A percentile compares a stretch with the other conserved stretches of the same genome.
Evolutionary conservation across 2,329 filamentous ascomycete genomes (phyloP).

Genomic region (Ceratocystis papillata): DNA sequence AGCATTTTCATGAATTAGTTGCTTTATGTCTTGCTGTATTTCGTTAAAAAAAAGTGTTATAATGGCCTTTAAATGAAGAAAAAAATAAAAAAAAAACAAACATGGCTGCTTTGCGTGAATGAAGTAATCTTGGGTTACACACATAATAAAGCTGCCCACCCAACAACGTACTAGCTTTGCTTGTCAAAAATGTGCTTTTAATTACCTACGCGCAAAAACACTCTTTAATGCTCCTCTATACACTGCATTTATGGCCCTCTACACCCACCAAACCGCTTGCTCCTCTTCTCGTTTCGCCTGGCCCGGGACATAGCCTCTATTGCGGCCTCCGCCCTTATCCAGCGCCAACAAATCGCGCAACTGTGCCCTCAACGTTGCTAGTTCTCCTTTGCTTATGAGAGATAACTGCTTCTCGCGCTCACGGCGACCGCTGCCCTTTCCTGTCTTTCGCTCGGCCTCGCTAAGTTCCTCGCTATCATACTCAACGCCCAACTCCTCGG

Average conservation of each 20-base stretch:
- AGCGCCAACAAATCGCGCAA: conserved; percentile 58
- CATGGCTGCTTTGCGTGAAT: no score
- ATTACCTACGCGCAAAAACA: background rate
- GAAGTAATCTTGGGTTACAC: background rate
- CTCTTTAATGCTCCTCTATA: no score
- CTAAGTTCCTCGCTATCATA: conserved; percentile 85
- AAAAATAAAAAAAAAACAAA: no score
- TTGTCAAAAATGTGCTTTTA: background rate
- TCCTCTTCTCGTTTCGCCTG: conserved; percentile 15
- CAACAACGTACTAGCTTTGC: background rate
- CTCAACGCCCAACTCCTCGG: conserved; percentile 86
- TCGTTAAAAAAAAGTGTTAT: background rate
- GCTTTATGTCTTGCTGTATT: background rate
- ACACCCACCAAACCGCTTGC: conserved; percentile 22
- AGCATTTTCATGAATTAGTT: background rate
- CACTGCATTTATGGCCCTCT: background rate
- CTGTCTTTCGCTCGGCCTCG: conserved; percentile 61
- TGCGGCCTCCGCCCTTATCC: conserved; percentile 77
- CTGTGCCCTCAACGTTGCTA: conserved; percentile 59
- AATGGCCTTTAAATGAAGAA: background rate
- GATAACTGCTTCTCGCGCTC: conserved; percentile 62
- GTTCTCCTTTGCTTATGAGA: conserved; percentile 59
- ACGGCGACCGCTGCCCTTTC: conserved; percentile 61
- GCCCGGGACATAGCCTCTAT: conserved; percentile 70
- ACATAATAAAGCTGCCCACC: background rate